Base-by-base conservation (phyloP, 1,284 basidiomycete species). In the Uromyces viciae-fabae region DNA sequence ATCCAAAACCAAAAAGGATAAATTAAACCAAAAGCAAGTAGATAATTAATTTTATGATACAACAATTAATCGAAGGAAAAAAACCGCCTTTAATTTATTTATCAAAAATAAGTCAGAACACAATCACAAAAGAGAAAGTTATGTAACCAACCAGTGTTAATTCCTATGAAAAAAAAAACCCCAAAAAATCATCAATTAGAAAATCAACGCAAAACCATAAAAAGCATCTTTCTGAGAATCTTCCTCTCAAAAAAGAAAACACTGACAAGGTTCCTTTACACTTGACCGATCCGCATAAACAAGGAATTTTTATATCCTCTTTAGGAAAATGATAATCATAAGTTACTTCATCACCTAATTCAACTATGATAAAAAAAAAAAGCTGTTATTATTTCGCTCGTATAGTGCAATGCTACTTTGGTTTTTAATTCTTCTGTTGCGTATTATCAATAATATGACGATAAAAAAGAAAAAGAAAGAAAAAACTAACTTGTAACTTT, bases 401-500 rank as follows among this genome's bases (percentile, higher is more conserved):
- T 81, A 31, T n/a, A 36, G 19, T 15, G 11, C n/a, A 54, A 33
- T 11, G 31, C 36, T 36, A 11, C 3, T 46, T 11, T 49, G 46
- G 46, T 49, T 49, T 11, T 49, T 22, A 28, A 22, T 7, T 15
- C 54, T 22, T 40, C 46, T 56, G 8, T n/a, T 25, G 15, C 52
- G 14, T 14, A 14, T 28, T 33, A 25, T 8, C 2, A 5, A 36
- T 33, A 4, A n/a, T 66, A 0, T 42, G 25, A n/a, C 54, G 54
- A 56, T 52, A 56, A 52, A 46, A 17, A 86, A 91, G 75, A 83
- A 93, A 92, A 93, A 87, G 94, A 94, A 82, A 95, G 85, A 95
- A 94, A 75, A 94, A 95, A 19, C 84, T 95, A 91, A 84, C 99
- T 94, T 83, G 93, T 92, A 83, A 92, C 90, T 87, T 98, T 98